These are phyloP conservation scores for Peronospora destructor DNA, from an alignment of 352 stramenopile species.

Conservation along the genomic window DNA sequence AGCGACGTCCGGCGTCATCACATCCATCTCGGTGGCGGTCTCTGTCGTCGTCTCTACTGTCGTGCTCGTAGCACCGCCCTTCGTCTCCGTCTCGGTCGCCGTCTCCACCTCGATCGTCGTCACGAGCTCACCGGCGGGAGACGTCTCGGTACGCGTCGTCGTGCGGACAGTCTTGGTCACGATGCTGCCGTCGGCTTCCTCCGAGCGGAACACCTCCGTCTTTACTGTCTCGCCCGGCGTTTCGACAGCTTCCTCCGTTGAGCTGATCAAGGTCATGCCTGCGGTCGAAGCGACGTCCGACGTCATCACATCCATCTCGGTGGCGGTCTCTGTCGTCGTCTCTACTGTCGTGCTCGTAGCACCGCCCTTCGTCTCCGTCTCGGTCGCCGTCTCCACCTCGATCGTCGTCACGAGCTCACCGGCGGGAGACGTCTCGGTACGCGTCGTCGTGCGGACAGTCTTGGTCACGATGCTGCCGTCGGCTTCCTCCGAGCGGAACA, in stretches of 20 bases:
- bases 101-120: constrained; percentile 6
- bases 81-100: constrained; percentile 6
- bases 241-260: constrained; percentile 4
- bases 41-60: constrained; percentile 13
- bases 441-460: constrained; percentile 21
- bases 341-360: background rate
- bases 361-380: constrained; percentile 4
- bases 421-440: constrained; percentile 10
- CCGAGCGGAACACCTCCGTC: constrained; percentile 14
- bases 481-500: constrained; percentile 16
- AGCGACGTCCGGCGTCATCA: background rate
- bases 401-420: constrained; percentile 16
- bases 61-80: constrained; percentile 1
- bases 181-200: constrained; percentile 8
- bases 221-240: constrained; percentile 4
- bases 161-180: constrained; percentile 12
- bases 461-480: constrained; percentile 23
- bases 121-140: constrained; percentile 1
- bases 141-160: background rate
- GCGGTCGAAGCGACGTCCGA: background rate
- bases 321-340: constrained; percentile 1
- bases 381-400: constrained; percentile 18
- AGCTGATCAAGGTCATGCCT: constrained; percentile 1
- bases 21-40: constrained; percentile 5
- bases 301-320: background rate